Evolutionary conservation across 2,329 filamentous ascomycete species (phyloP).

Genomic region (Fusarium longipes): DNA sequence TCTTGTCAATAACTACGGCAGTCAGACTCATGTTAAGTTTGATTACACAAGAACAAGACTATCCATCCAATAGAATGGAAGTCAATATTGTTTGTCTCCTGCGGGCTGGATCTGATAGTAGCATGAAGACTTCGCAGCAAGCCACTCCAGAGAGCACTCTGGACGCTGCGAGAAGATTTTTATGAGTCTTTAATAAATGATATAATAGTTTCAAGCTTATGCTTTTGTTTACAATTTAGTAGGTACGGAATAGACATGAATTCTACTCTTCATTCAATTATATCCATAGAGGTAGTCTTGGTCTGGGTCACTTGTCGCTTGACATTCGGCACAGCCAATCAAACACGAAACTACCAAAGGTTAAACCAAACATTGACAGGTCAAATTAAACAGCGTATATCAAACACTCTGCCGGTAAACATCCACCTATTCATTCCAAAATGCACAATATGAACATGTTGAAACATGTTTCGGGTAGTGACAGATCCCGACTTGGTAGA

Average conservation of each 20-base stretch:
- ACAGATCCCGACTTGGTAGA: constrained; percentile 3
- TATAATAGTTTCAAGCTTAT: no score
- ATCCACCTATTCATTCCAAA: background rate
- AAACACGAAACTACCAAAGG: background rate
- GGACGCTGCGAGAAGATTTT: no score
- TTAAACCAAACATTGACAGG: constrained; percentile 1
- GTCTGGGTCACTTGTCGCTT: background rate
- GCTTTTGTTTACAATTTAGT: no score
- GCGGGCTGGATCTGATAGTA: background rate
- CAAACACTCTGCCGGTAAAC: background rate
- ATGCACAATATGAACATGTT: background rate
- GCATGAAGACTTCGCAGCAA: background rate
- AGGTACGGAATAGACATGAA: background rate
- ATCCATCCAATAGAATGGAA: background rate
- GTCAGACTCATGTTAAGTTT: background rate
- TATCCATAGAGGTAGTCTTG: background rate
- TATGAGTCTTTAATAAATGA: no score
- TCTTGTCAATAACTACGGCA: background rate
- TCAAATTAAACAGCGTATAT: background rate
- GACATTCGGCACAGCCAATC: background rate
- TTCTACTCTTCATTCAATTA: background rate
- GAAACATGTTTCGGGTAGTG: constrained; percentile 34
- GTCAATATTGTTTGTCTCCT: background rate
- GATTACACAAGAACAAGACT: background rate
- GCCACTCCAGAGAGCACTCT: no score